Evolutionary conservation across 108 stramenopile genomes (phyloP).

Genomic region (Craspedostauros australis): DNA sequence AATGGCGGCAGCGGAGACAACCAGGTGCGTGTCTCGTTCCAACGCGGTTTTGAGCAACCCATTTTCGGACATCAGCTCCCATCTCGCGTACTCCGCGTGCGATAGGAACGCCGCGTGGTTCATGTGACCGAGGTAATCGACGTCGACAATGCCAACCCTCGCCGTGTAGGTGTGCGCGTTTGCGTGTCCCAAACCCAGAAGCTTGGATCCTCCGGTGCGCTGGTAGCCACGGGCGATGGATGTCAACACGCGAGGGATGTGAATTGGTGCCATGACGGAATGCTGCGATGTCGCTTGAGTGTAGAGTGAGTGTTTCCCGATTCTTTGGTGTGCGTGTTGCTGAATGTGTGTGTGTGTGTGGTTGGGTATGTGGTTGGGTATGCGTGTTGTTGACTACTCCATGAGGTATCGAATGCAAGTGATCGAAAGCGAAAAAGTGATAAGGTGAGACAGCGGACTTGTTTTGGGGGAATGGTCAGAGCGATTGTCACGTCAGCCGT

Average conservation of each 20-base stretch:
- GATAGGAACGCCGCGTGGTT: conserved; percentile 68
- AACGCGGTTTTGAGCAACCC: conserved; percentile 32
- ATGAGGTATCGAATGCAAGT: too few relatives aligned
- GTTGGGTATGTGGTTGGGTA: too few relatives aligned
- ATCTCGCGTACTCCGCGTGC: conserved; percentile 68
- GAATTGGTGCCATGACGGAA: neutral
- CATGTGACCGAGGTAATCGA: conserved; percentile 58
- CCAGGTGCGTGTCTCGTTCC: conserved; percentile 27
- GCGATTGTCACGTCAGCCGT: too few relatives aligned
- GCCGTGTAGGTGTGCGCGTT: conserved; percentile 42
- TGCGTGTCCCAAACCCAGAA: too few relatives aligned
- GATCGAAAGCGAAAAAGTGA: too few relatives aligned
- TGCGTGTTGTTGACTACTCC: too few relatives aligned
- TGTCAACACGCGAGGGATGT: conserved; percentile 20
- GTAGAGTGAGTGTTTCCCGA: neutral
- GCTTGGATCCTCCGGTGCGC: conserved; percentile 14
- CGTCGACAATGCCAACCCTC: conserved; percentile 55
- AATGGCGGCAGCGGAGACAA: conserved; percentile 36
- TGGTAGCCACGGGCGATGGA: conserved; percentile 22
- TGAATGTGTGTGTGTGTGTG: too few relatives aligned
- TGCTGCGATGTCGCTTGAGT: neutral
- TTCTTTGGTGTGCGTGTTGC: neutral
- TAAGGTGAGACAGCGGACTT: too few relatives aligned
- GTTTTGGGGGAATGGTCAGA: too few relatives aligned
- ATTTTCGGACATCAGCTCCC: conserved; percentile 54